Percentiles rank a stretch among this genome's conserved stretches.
phyloP scores from a whole-genome alignment of 1,284 basidiomycete species.

The Ustilago xerochloae region DNA sequence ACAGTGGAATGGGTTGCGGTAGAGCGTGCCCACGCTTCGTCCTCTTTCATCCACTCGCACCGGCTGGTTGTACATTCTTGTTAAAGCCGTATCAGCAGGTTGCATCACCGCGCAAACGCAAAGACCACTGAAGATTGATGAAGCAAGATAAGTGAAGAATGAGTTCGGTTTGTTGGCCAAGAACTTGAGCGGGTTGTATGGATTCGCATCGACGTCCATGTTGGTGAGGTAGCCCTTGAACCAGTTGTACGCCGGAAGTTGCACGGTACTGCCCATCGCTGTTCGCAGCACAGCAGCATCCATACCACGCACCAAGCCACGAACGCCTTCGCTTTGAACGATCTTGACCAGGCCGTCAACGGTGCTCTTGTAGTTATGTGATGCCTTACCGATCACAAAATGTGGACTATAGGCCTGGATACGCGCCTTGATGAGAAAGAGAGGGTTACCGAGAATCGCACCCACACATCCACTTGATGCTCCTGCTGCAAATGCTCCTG shows the following conservation, averaged over 20 bases:
- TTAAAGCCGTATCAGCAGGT: constrained; percentile 76
- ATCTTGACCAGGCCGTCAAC: constrained; percentile 85
- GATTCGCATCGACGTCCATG: constrained; percentile 63
- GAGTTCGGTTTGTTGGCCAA: constrained; percentile 73
- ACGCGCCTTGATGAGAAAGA: constrained; percentile 95
- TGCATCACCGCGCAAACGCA: constrained; percentile 77
- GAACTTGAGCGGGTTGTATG: constrained; percentile 64
- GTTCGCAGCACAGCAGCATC: constrained; percentile 93
- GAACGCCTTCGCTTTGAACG: constrained; percentile 78
- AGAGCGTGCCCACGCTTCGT: constrained; percentile 44
- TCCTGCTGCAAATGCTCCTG: constrained; percentile 76
- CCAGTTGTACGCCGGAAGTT: constrained; percentile 94
- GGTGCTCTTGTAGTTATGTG: constrained; percentile 87
- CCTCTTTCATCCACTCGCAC: constrained; percentile 62
- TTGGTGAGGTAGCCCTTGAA: constrained; percentile 69
- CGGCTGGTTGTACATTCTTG: constrained; percentile 91
- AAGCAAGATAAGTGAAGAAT: constrained; percentile 86
- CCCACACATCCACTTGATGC: constrained; percentile 89
- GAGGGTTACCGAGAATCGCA: constrained; percentile 88
- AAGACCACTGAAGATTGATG: constrained; percentile 86
- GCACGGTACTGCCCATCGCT: constrained; percentile 93
- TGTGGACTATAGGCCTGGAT: constrained; percentile 85
- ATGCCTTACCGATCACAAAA: constrained; percentile 89
- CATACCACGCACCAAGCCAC: constrained; percentile 87
- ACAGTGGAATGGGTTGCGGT: constrained; percentile 86